A percentile compares a stretch with the other conserved stretches of the same genome.
Conservation (phyloP, 2,329 filamentous ascomycete species). For the Catunica adiposa region DNA sequence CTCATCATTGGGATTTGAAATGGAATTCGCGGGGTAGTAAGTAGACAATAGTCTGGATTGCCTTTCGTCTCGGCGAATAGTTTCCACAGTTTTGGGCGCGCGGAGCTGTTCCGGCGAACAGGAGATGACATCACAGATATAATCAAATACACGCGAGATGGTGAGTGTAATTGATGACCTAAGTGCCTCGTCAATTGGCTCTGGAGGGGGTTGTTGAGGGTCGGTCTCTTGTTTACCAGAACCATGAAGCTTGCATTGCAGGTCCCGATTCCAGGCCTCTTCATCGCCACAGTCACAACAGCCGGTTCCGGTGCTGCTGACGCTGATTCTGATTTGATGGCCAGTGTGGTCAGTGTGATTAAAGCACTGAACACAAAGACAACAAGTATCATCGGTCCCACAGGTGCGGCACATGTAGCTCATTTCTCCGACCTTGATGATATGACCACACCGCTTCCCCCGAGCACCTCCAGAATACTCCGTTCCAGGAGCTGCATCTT, state of each 20-base stretch:
- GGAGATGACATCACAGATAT: constrained; percentile 93
- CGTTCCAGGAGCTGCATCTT: constrained; percentile 81
- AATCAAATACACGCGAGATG: constrained; percentile 72
- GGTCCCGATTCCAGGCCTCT: constrained; percentile 78
- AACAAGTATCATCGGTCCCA: constrained; percentile 86
- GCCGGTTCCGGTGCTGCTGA: constrained; percentile 80
- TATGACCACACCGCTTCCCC: constrained; percentile 90
- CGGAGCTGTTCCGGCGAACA: constrained; percentile 93
- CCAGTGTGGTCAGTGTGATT: constrained; percentile 88
- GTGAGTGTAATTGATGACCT: constrained; percentile 68
- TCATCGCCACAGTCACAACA: constrained; percentile 96
- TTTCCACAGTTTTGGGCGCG: constrained; percentile 64
- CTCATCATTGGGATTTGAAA: constrained; percentile 25
- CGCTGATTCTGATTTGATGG: constrained; percentile 76
- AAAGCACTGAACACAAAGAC: constrained; percentile 85
- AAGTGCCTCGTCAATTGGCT: constrained; percentile 56
- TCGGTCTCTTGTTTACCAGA: constrained; percentile 26
- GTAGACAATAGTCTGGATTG: constrained; percentile 35
- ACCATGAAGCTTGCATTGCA: constrained; percentile 89
- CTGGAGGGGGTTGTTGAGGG: neutral
- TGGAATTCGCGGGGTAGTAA: constrained; percentile 37
- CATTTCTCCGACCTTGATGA: constrained; percentile 86
- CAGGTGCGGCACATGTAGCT: constrained; percentile 92
- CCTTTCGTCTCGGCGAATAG: constrained; percentile 69
- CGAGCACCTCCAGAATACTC: constrained; percentile 87